A percentile compares a stretch with the other conserved stretches of the same genome.
These are phyloP conservation scores for Huiozyma sinensis DNA, from an alignment of 805 yeast genomes.

Conservation along the genomic window DNA sequence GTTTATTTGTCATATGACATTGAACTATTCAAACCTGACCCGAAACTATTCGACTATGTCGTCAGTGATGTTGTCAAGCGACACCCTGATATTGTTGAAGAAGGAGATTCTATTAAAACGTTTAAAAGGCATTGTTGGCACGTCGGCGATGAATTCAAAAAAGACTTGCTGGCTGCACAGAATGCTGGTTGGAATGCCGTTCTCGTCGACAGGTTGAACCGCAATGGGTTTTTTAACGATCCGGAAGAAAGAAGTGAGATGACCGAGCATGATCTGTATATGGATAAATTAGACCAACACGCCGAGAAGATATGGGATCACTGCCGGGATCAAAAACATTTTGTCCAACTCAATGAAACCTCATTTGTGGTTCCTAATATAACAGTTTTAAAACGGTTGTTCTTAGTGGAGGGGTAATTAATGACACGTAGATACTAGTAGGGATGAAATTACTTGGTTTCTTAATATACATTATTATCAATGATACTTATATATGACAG, in stretches of 20 bases:
- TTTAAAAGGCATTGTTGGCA: conserved; percentile 40
- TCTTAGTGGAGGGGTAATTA: conserved; percentile 2
- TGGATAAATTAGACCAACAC: conserved; percentile 21
- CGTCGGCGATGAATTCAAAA: conserved; percentile 50
- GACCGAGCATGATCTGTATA: conserved; percentile 13
- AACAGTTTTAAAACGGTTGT: conserved; percentile 7
- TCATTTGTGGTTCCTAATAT: conserved; percentile 20
- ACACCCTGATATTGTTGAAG: conserved; percentile 10
- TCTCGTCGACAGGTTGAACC: conserved; percentile 37
- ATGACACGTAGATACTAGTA: neutral
- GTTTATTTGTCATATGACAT: conserved; percentile 49
- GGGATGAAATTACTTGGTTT: neutral
- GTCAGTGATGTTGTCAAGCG: conserved; percentile 20
- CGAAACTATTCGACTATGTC: conserved; percentile 35
- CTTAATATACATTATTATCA: too few relatives aligned
- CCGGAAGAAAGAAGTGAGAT: conserved; percentile 4
- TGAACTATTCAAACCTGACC: conserved; percentile 43
- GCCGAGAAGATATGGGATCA: conserved; percentile 12
- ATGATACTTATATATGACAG: too few relatives aligned
- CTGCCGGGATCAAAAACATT: conserved; percentile 10
- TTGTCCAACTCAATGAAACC: conserved; percentile 11
- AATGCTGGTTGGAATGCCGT: conserved; percentile 55
- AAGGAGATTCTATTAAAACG: conserved; percentile 7
- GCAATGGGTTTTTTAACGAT: conserved; percentile 18
- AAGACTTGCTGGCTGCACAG: conserved; percentile 44